These are phyloP conservation scores for Dissoconium aciculare DNA, from an alignment of 2,329 filamentous ascomycete genomes.

Conservation along the genomic window DNA sequence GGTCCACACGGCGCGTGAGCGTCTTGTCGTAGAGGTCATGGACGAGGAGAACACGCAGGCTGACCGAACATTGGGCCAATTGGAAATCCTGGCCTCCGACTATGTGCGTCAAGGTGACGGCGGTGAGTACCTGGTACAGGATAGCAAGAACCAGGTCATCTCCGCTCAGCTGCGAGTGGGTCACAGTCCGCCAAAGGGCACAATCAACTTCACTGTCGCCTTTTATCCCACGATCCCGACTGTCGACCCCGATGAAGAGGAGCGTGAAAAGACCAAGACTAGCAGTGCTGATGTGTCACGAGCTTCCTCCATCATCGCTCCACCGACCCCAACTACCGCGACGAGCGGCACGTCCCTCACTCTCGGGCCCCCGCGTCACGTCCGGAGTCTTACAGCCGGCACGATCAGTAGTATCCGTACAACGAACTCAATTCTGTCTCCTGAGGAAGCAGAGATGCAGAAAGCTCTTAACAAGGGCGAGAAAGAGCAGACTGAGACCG, in stretches of 20 bases:
- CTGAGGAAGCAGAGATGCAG: constrained; percentile 26
- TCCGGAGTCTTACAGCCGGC: constrained; percentile 22
- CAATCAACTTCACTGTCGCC: constrained; percentile 63
- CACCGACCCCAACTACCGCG: constrained; percentile 2
- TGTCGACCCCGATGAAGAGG: constrained; percentile 77
- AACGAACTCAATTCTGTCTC: constrained; percentile 17
- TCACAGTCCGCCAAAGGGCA: constrained; percentile 61
- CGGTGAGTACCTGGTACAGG: constrained; percentile 67
- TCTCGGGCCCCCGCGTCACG: constrained; percentile 3
- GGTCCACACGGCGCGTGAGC: constrained; percentile 70
- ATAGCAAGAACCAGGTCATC: constrained; percentile 50
- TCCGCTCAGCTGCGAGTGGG: constrained; percentile 59
- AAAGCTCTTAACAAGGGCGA: constrained; percentile 34
- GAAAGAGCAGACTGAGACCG: constrained; percentile 31
- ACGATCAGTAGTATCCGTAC: constrained; percentile 28
- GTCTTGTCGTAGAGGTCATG: constrained; percentile 84
- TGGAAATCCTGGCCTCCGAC: constrained; percentile 64
- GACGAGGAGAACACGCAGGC: constrained; percentile 85
- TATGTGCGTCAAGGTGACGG: constrained; percentile 64
- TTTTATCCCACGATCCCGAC: constrained; percentile 87
- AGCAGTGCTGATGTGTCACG: constrained; percentile 9
- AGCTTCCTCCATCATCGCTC: constrained; percentile 1
- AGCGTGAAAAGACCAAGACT: constrained; percentile 33
- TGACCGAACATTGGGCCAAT: constrained; percentile 69
- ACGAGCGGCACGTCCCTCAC: not conserved